A percentile compares a stretch with the other conserved stretches of the same genome.
Conservation (phyloP, 129 eudicot genomes). For the Chrysanthemum makinoi region DNA sequence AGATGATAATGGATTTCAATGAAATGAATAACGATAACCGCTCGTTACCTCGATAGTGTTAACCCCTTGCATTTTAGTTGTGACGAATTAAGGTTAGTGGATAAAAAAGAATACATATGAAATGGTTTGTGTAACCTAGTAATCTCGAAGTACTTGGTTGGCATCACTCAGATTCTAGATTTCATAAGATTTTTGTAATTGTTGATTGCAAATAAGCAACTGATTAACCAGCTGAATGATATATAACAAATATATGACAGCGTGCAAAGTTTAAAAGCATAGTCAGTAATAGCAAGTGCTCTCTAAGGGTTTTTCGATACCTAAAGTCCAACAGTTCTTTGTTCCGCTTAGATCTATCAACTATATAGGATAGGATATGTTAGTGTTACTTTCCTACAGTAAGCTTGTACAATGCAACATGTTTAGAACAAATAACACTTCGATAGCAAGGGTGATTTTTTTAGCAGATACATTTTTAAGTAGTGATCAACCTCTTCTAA, state of each 20-base stretch:
- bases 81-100: not conserved
- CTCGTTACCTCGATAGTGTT: not conserved
- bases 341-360: not conserved
- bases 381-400: not conserved
- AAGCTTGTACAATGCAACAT: not conserved
- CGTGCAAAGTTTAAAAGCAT: not conserved
- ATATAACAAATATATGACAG: not conserved
- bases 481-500: not conserved
- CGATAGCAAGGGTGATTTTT: not conserved
- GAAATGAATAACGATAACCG: not conserved
- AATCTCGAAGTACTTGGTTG: not conserved
- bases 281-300: not conserved
- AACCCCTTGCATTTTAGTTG: not conserved
- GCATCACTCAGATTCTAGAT: not conserved
- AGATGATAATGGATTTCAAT: not conserved
- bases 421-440: conserved; percentile 1
- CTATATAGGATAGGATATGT: not conserved
- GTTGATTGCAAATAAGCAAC: not conserved
- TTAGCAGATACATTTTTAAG: not conserved
- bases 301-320: not conserved
- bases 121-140: not conserved
- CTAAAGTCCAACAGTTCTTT: not conserved
- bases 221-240: not conserved
- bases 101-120: conserved; percentile 7
- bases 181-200: not conserved